Conservation (phyloP, 805 yeast species). For the Starmerella gropengiesseri region DNA sequence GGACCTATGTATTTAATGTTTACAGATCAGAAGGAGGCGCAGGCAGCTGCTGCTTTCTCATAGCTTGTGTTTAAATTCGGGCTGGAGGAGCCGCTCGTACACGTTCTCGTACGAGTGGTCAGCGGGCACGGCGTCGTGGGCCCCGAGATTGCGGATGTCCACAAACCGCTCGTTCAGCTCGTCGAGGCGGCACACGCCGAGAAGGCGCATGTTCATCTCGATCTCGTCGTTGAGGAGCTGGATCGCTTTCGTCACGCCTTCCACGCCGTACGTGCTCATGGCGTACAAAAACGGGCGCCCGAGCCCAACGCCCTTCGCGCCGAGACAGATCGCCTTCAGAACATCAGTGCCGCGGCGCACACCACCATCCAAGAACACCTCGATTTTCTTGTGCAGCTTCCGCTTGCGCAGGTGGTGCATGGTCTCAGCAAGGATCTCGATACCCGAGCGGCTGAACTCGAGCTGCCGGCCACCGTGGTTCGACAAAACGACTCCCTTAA, state of each 20-base stretch:
- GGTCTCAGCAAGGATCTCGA: slow-evolving; percentile 58
- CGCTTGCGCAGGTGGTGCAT: slow-evolving; percentile 36
- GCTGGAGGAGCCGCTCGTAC: slow-evolving; percentile 23
- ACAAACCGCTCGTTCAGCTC: slow-evolving; percentile 52
- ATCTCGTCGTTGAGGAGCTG: slow-evolving; percentile 60
- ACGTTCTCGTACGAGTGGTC: slow-evolving; percentile 19
- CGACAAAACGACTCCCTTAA: slow-evolving; percentile 68
- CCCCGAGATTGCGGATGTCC: slow-evolving; percentile 41
- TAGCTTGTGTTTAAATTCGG: slow-evolving; percentile 18
- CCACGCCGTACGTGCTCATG: slow-evolving; percentile 69
- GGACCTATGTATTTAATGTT: too few relatives aligned
- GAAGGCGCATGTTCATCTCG: slow-evolving; percentile 64
- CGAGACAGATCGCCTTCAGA: slow-evolving; percentile 64
- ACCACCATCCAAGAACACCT: slow-evolving; percentile 67
- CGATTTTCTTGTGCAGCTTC: slow-evolving; percentile 37
- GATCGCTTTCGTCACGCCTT: slow-evolving; percentile 56
- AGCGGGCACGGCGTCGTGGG: slow-evolving; percentile 23
- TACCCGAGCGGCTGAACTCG: slow-evolving; percentile 70
- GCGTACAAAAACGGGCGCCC: slow-evolving; percentile 72
- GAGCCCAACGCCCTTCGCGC: slow-evolving; percentile 65
- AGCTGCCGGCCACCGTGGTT: slow-evolving; percentile 88
- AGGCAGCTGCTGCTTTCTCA: too few relatives aligned
- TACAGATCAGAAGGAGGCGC: too few relatives aligned
- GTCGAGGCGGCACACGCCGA: slow-evolving; percentile 55
- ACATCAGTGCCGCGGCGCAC: slow-evolving; percentile 66